Evolutionary conservation across 768 basidiomycete genomes (phyloP), one percentile per base, ranked within the genome.

Genomic region (Hypholoma sublateritium): DNA sequence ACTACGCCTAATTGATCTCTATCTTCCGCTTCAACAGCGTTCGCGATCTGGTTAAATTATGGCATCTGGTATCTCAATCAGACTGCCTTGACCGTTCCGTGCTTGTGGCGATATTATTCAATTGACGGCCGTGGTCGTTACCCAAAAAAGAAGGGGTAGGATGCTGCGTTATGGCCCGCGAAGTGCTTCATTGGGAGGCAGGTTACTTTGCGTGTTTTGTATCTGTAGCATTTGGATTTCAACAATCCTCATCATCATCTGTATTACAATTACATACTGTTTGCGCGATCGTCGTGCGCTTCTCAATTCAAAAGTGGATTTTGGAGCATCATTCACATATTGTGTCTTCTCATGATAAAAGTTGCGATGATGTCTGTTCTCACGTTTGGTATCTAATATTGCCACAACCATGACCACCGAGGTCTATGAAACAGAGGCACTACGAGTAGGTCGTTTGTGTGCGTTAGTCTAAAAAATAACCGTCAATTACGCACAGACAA

Each of bases 21-120:
- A 70, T 66, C 74, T 76, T 76, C 79, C 88, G 91, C 91, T 93
- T 93, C 91, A 93, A 93, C 91, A 93, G 91, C 91, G 86, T 80
- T 84, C 83, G 78, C 76, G 77, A 79, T 77, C 74, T 75, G 81
- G 85, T 83, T 82, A 82, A 82, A 72, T 82, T 81, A 82, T 72
- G 67, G 68, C 64, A 57, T 60, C 56, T 53, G 60, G 56, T 63
- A 56, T 61, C 59, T 59, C 25, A 58, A 39, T 49, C 42, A 67
- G 66, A 69, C 74, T 67, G 72, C 74, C 67, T 77, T 80, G 78
- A 83, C 78, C 75, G 72, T 76, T 77, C 77, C 77, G 77, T 82
- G 75, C 78, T 80, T 80, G 79, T 70, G 69, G 70, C 68, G 63
- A 67, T 65, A 64, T 58, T 56, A 54, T 59, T 50, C 56, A 54